phyloP scores from a whole-genome alignment of 2,329 filamentous ascomycete genomes.

The Pestalotiopsis sp. region DNA sequence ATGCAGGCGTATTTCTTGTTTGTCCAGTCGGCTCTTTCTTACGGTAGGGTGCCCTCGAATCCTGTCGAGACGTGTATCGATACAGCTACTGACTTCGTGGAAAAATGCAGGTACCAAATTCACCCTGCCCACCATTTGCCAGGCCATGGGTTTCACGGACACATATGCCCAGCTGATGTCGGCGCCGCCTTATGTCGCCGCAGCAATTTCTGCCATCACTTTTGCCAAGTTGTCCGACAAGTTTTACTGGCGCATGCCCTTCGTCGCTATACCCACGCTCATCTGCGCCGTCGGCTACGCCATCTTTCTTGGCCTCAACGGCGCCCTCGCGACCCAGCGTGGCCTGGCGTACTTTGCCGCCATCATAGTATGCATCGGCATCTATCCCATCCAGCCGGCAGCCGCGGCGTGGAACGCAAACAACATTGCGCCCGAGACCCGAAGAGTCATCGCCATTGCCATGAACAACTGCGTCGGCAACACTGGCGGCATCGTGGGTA shows the following conservation, averaged over 20 bases:
- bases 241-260: conserved; percentile 63
- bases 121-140: conserved; percentile 34
- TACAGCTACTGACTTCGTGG: not conserved
- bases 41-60: conserved; percentile 17
- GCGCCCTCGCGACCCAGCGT: conserved; percentile 39
- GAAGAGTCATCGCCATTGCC: conserved; percentile 38
- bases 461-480: conserved; percentile 39
- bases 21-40: conserved; percentile 24
- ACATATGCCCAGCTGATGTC: conserved; percentile 49
- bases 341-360: conserved; percentile 65
- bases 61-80: not conserved
- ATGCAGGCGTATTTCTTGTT: conserved; percentile 22
- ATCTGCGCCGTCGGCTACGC: conserved; percentile 63
- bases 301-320: conserved; percentile 58
- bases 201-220: conserved; percentile 61
- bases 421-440: conserved; percentile 53
- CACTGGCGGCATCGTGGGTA: conserved; percentile 40
- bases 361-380: conserved; percentile 68
- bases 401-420: conserved; percentile 70
- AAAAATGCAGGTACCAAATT: conserved; percentile 25
- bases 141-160: conserved; percentile 34
- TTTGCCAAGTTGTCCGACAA: conserved; percentile 68
- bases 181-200: conserved; percentile 59
- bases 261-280: conserved; percentile 61
- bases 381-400: conserved; percentile 64